Conservation (phyloP, 805 yeast genomes). For the Candida insectorum region DNA sequence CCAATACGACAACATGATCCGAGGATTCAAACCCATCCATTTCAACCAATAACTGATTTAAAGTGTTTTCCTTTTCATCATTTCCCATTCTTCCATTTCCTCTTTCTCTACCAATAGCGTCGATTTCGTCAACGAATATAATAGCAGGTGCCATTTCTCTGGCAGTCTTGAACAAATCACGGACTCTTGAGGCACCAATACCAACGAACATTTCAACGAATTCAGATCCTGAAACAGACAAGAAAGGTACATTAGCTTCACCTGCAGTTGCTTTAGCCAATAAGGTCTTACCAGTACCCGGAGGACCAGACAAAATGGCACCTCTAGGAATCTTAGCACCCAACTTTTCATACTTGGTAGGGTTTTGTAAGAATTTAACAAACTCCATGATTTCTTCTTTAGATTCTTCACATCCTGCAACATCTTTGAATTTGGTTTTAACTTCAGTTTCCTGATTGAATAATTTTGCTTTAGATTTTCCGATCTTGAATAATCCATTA, state of each 20-base stretch:
- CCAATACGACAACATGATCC: slow-evolving; percentile 94
- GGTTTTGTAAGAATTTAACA: slow-evolving; percentile 88
- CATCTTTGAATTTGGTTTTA: slow-evolving; percentile 85
- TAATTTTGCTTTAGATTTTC: slow-evolving; percentile 85
- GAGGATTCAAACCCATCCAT: slow-evolving; percentile 95
- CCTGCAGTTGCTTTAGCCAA: slow-evolving; percentile 99
- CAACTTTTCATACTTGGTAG: slow-evolving; percentile 81
- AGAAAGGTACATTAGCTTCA: slow-evolving; percentile 97
- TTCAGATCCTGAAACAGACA: slow-evolving; percentile 94
- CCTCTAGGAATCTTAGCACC: slow-evolving; percentile 99
- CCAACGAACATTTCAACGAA: slow-evolving; percentile 99
- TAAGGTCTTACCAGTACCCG: slow-evolving; percentile 98
- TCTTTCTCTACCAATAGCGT: slow-evolving; percentile 95
- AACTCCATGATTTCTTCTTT: slow-evolving; percentile 98
- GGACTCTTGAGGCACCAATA: slow-evolving; percentile 97
- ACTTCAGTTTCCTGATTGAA: slow-evolving; percentile 92
- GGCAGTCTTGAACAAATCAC: slow-evolving; percentile 90
- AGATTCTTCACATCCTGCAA: slow-evolving; percentile 97
- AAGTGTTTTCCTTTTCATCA: slow-evolving; percentile 95
- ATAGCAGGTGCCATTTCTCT: slow-evolving; percentile 93
- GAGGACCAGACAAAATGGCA: slow-evolving; percentile 95
- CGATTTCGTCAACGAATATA: slow-evolving; percentile 97
- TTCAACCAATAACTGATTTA: slow-evolving; percentile 93
- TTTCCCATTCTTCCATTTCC: slow-evolving; percentile 78
- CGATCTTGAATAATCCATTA: slow-evolving; percentile 79